phyloP scores from a whole-genome alignment of 176 grass and related monocot genomes.

The Canna indica region DNA sequence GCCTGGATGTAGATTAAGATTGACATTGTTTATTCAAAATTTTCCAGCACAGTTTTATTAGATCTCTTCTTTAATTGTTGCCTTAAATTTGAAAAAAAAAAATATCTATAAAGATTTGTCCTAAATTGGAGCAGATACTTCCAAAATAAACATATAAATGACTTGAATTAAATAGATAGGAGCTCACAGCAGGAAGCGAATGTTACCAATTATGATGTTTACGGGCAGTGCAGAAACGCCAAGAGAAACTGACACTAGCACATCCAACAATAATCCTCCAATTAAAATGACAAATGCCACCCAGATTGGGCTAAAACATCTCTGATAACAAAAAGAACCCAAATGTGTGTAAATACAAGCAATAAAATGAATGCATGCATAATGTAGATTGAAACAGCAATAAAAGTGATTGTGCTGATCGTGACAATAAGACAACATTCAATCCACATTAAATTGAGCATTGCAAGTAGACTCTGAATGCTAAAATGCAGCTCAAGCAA shows the following conservation, averaged over 20 bases:
- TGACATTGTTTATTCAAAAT: no score
- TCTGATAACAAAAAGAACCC: conserved; percentile 31
- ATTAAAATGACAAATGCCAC: conserved; percentile 98
- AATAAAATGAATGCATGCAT: conserved; percentile 22
- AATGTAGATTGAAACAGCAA: neutral
- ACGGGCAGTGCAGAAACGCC: conserved; percentile 90
- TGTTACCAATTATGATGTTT: conserved; percentile 95
- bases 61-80: no score
- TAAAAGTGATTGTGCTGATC: neutral
- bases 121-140: no score
- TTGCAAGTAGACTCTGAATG: neutral
- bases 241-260: conserved; percentile 96
- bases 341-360: conserved; percentile 17
- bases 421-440: neutral
- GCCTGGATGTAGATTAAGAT: no score
- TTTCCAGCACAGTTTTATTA: no score
- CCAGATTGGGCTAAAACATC: conserved; percentile 97
- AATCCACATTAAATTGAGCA: neutral
- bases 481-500: neutral
- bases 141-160: no score
- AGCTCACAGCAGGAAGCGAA: neutral
- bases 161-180: neutral
- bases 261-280: conserved; percentile 87
- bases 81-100: no score
- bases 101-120: no score